Conservation (phyloP, 1,284 basidiomycete genomes). For the Inonotus obliquus region DNA sequence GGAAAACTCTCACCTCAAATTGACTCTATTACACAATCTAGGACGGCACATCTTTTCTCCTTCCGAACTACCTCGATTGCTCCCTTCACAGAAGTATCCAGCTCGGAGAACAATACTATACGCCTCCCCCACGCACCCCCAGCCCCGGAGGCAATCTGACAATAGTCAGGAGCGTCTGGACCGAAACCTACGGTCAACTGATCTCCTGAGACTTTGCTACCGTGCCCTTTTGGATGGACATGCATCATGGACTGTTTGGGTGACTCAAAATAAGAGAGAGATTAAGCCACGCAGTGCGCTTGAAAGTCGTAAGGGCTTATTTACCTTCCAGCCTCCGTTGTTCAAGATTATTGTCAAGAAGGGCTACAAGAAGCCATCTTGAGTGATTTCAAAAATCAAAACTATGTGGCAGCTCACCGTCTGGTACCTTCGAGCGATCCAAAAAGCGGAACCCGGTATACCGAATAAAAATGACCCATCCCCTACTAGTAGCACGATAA, state of each 20-base stretch:
- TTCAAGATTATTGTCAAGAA: slow-evolving; percentile 68
- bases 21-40: slow-evolving; percentile 46
- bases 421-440: slow-evolving; percentile 64
- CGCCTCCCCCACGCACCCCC: slow-evolving; percentile 60
- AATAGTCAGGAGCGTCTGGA: slow-evolving; percentile 56
- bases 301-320: slow-evolving; percentile 3
- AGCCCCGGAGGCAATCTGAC: slow-evolving; percentile 55
- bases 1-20: slow-evolving; percentile 25
- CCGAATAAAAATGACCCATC: slow-evolving; percentile 67
- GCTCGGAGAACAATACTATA: slow-evolving; percentile 34
- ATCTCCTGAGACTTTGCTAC: slow-evolving; percentile 40
- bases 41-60: slow-evolving; percentile 56
- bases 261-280: slow-evolving; percentile 32
- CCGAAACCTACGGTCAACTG: slow-evolving; percentile 62
- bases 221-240: slow-evolving; percentile 56
- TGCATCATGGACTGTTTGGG: slow-evolving; percentile 61
- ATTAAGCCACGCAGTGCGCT: neutral
- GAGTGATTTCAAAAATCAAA: neutral
- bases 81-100: slow-evolving; percentile 41
- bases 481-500: slow-evolving; percentile 56
- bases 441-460: slow-evolving; percentile 59
- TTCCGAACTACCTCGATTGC: slow-evolving; percentile 50
- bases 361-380: slow-evolving; percentile 38
- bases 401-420: slow-evolving; percentile 40
- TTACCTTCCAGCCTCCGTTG: slow-evolving; percentile 66